phyloP scores from a whole-genome alignment of 2,329 filamentous ascomycete genomes.

The Exophiala spinifera region DNA sequence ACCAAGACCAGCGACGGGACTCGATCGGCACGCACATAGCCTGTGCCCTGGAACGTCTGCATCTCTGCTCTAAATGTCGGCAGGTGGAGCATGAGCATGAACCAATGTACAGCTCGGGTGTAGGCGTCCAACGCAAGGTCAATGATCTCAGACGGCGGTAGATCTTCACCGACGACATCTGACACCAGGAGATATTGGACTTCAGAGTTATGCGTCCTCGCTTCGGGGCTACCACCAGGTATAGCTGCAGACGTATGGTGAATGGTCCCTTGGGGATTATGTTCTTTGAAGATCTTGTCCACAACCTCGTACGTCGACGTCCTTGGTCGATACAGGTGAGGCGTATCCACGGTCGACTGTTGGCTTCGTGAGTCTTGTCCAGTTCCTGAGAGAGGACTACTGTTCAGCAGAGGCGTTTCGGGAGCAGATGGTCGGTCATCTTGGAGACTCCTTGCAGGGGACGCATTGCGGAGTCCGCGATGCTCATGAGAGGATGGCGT shows the following conservation, averaged over 20 bases:
- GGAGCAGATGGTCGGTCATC: background rate
- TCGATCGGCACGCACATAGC: slow-evolving; percentile 35
- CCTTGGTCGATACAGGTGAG: slow-evolving; percentile 15
- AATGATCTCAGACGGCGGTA: slow-evolving; percentile 34
- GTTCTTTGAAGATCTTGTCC: slow-evolving; percentile 22
- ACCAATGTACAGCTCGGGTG: slow-evolving; percentile 45
- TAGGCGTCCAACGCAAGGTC: slow-evolving; percentile 41
- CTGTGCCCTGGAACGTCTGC: slow-evolving; percentile 35
- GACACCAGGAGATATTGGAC: slow-evolving; percentile 15
- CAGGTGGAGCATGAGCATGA: slow-evolving; percentile 44
- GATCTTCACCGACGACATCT: slow-evolving; percentile 30
- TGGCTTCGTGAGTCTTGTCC: background rate
- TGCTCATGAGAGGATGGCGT: background rate
- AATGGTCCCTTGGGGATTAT: slow-evolving; percentile 9
- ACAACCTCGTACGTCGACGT: slow-evolving; percentile 21
- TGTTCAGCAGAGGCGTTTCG: background rate
- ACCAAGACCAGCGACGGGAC: slow-evolving; percentile 39
- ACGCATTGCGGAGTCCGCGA: background rate
- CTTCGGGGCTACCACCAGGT: slow-evolving; percentile 18
- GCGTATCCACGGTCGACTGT: slow-evolving; percentile 4
- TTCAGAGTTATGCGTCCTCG: slow-evolving; percentile 5
- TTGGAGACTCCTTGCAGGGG: background rate
- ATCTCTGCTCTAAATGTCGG: slow-evolving; percentile 37
- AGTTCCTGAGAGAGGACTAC: background rate
- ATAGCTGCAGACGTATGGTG: slow-evolving; percentile 16